phyloP scores from a whole-genome alignment of 2,329 filamentous ascomycete species.

The Cladophialophora yegresii region DNA sequence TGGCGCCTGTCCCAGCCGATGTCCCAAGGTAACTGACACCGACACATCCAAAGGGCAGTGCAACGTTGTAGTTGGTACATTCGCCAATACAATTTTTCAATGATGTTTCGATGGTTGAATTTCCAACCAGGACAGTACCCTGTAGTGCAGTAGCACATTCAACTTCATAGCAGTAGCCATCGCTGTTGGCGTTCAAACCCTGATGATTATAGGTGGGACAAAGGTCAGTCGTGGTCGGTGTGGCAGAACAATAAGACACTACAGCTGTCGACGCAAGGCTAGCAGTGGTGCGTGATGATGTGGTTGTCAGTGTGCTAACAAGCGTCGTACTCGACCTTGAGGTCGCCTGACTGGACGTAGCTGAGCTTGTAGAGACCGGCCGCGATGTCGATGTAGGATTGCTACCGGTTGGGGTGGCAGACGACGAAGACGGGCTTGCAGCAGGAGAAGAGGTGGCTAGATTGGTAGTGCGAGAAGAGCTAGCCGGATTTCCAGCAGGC shows the following conservation, averaged over 20 bases:
- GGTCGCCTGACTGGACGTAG: neutral
- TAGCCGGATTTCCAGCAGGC: neutral
- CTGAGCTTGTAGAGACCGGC: constrained; percentile 1
- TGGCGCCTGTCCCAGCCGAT: constrained; percentile 15
- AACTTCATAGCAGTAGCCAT: constrained; percentile 31
- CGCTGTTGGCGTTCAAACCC: constrained; percentile 29
- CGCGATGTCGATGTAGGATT: neutral
- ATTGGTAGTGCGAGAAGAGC: neutral
- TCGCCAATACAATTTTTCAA: constrained; percentile 24
- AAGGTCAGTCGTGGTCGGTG: constrained; percentile 22
- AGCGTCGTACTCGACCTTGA: constrained; percentile 39
- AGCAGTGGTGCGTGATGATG: constrained; percentile 38
- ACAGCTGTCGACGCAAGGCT: constrained; percentile 15
- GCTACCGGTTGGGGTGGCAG: neutral
- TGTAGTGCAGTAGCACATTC: constrained; percentile 26
- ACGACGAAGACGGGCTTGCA: neutral
- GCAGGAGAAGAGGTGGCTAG: neutral
- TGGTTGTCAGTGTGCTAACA: constrained; percentile 49
- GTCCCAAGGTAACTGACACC: constrained; percentile 26
- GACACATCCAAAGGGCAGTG: constrained; percentile 30
- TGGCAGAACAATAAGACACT: constrained; percentile 19
- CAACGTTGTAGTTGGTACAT: constrained; percentile 31
- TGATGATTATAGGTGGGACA: constrained; percentile 31
- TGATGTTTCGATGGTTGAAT: constrained; percentile 20
- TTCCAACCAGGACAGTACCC: constrained; percentile 21